These are phyloP conservation scores for Aspergillus diversus DNA, from an alignment of 495 filamentous ascomycete genomes.

Conservation along the genomic window DNA sequence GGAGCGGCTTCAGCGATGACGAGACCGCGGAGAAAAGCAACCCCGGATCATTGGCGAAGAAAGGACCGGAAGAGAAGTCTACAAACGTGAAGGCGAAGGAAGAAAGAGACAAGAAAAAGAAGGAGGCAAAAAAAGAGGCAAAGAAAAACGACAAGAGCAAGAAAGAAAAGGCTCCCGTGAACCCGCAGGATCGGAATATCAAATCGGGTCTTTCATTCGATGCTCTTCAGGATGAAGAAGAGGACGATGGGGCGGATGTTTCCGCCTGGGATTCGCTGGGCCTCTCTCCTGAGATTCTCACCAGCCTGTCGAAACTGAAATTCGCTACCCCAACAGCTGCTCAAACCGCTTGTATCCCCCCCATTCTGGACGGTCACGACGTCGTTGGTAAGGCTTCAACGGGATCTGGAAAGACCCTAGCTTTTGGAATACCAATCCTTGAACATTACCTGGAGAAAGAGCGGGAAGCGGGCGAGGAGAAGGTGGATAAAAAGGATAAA, in stretches of 20 bases:
- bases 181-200: conserved; percentile 29
- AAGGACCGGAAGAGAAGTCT: conserved; percentile 21
- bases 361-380: conserved; percentile 83
- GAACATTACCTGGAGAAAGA: conserved; percentile 48
- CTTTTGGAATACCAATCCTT: conserved; percentile 71
- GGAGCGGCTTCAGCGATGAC: conserved; percentile 57
- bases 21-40: conserved; percentile 34
- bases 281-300: conserved; percentile 68
- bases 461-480: conserved; percentile 25
- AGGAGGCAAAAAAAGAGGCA: conserved; percentile 34
- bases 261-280: conserved; percentile 76
- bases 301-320: conserved; percentile 73
- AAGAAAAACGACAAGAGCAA: conserved; percentile 36
- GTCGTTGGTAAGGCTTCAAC: conserved; percentile 95
- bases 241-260: conserved; percentile 54
- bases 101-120: conserved; percentile 37
- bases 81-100: conserved; percentile 37
- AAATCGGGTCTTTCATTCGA: conserved; percentile 43
- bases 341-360: conserved; percentile 75
- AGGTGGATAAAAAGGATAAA: conserved; percentile 30
- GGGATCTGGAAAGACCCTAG: conserved; percentile 94
- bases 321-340: conserved; percentile 83
- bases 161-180: conserved; percentile 30
- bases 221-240: conserved; percentile 43
- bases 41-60: conserved; percentile 20